Evolutionary conservation across 495 filamentous ascomycete genomes (phyloP).

Genomic region (Penicillium bialowiezense): DNA sequence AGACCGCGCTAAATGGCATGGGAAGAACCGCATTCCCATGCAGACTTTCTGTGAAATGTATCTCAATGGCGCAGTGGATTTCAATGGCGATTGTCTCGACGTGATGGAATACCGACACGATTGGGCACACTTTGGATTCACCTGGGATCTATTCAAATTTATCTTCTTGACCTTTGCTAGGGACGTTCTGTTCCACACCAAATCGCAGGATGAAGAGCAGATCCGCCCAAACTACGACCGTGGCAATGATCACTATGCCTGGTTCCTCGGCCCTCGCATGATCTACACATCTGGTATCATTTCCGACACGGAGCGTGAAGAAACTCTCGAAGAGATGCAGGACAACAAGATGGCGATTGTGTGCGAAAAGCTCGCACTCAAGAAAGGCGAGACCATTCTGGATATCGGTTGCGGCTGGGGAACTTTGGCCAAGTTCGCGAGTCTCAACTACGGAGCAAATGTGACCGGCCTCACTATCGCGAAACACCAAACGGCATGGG

Average conservation of each 20-base stretch:
- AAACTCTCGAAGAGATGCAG: constrained; percentile 79
- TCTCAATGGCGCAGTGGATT: constrained; percentile 59
- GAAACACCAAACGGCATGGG: constrained; percentile 77
- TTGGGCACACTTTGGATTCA: constrained; percentile 75
- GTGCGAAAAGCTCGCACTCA: constrained; percentile 77
- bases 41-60: constrained; percentile 68
- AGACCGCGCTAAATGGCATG: constrained; percentile 55
- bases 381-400: constrained; percentile 68
- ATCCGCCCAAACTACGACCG: constrained; percentile 85
- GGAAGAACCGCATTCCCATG: constrained; percentile 64
- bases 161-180: constrained; percentile 70
- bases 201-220: constrained; percentile 83
- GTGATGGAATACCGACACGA: constrained; percentile 64
- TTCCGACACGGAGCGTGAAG: constrained; percentile 69
- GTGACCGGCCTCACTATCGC: constrained; percentile 79
- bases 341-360: constrained; percentile 86
- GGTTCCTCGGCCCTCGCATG: constrained; percentile 89
- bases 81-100: constrained; percentile 62
- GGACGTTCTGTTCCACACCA: constrained; percentile 76
- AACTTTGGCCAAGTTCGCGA: constrained; percentile 77
- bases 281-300: constrained; percentile 86
- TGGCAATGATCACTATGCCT: constrained; percentile 85
- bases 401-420: constrained; percentile 90
- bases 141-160: constrained; percentile 63
- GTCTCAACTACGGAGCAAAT: constrained; percentile 71